Conservation (phyloP, 2,329 filamentous ascomycete species). For the Aphanoascus verrucosus region DNA sequence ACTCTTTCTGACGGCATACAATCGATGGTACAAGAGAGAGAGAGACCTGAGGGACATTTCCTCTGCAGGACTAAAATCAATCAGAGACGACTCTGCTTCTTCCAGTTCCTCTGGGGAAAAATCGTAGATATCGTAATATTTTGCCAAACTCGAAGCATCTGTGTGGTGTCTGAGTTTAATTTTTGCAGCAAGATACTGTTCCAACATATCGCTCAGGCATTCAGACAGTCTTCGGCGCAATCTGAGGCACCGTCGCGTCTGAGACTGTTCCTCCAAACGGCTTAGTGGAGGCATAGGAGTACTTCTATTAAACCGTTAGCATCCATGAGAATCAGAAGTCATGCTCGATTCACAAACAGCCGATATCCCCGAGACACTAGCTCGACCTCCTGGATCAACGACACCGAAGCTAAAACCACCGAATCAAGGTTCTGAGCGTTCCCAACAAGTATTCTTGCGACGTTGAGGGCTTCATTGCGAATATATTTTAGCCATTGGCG, state of each 20-base stretch:
- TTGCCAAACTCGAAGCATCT: slow-evolving; percentile 71
- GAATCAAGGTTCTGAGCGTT: slow-evolving; percentile 73
- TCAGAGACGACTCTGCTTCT: slow-evolving; percentile 56
- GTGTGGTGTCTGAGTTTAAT: slow-evolving; percentile 60
- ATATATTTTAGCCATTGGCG: slow-evolving; percentile 74
- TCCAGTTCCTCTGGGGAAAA: slow-evolving; percentile 62
- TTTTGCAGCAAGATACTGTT: slow-evolving; percentile 61
- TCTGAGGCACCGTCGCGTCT: slow-evolving; percentile 66
- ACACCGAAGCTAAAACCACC: slow-evolving; percentile 62
- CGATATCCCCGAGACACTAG: slow-evolving; percentile 83
- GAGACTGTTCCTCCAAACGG: slow-evolving; percentile 71
- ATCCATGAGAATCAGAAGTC: not conserved
- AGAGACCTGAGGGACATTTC: slow-evolving; percentile 65
- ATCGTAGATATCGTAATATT: slow-evolving; percentile 84
- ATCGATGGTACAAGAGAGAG: slow-evolving; percentile 68
- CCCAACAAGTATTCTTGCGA: slow-evolving; percentile 57
- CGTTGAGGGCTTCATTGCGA: slow-evolving; percentile 60
- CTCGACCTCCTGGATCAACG: slow-evolving; percentile 89
- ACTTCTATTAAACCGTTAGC: slow-evolving; percentile 48
- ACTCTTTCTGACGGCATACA: slow-evolving; percentile 71
- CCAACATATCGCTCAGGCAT: slow-evolving; percentile 59
- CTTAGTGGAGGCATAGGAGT: slow-evolving; percentile 85
- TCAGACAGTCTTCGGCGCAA: slow-evolving; percentile 65
- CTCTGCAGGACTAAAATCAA: slow-evolving; percentile 61
- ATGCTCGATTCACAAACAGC: slow-evolving; percentile 46